Evolutionary conservation across 768 basidiomycete genomes (phyloP), one percentile per base, ranked within the genome.

Genomic region (Pulveroboletus frians): DNA sequence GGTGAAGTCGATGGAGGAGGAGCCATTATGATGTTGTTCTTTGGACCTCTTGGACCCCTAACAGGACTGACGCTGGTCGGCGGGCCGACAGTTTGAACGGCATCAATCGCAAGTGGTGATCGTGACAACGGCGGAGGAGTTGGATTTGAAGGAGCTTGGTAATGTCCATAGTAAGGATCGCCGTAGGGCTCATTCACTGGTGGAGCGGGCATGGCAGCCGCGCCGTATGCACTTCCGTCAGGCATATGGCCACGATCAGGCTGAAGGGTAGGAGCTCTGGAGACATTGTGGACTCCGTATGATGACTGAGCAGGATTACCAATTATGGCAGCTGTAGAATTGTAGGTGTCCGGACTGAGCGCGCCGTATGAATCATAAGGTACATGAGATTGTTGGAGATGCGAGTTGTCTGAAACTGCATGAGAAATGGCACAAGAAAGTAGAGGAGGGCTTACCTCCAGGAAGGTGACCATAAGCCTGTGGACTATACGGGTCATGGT

Each of bases 161-260:
- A 55, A 26, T 55, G 59, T 27, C 57, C 48, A 45, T 70, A 70
- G 43, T 58, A 68, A 36, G 66, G 61, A 31, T 64, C 62, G 18
- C 21, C 38, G 36, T 65, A 65, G 26, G 56, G 49, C 14, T 61
- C 59, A 6, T 70, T 62, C 17, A 68, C 61, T n/a, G 64, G 67
- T n/a, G 74, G 55, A 3, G 73, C 67, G 3, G 76, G 75, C 9
- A 74, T 71, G 13, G 67, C 60, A 56, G 73, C 78, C 23, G 60
- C 58, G 4, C 76, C 80, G 48, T 86, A 85, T 8, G 76, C 75
- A 46, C 74, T 74, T 17, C 79, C 81, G 5, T 79, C 77, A 27
- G 78, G 71, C 7, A 79, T 75, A 62, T 85, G 81, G 47, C 69
- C 74, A n/a, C 74, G 77, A 29, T 80, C 75, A 26, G 69, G 68